Evolutionary conservation across 441 rosid genomes (phyloP), one percentile per base, ranked within the genome.

Genomic region (Erodium chrysanthum): DNA sequence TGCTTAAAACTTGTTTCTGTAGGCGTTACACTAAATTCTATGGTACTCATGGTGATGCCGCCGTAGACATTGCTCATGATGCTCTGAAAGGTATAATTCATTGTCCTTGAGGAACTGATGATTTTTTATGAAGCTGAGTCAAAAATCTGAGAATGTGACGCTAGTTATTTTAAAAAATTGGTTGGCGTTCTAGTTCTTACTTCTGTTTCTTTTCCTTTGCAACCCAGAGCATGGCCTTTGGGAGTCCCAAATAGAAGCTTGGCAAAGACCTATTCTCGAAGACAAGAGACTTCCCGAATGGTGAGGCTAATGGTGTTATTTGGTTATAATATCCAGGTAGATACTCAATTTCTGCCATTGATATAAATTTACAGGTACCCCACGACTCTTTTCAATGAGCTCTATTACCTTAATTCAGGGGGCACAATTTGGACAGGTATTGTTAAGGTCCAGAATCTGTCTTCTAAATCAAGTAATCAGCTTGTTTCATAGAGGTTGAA

Each of bases 391-490:
- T 93, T 93, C 70, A 93, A 93, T 69, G 98, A 91, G 83, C 95
- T 93, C 66, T 93, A 91, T 78, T 93, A 81, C 81, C 91, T 93
- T 33, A 93, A 86, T 74, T 75, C 98, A 0, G 97, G 97, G 31
- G 89, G 98, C n/a, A 88, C 97, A 21, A 66, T 93, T 65, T 93
- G 97, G 97, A 93, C 97, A 68, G 91, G 97, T 88, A 74, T 35
- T 29, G 25, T 23, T 68, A 68, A 7, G 56, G 14, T 66, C 69
- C 60, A 9, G 18, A 50, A 23, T 46, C 29, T 14, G 10, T 58
- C 68, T 11, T 46, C 17, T 46, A 46, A 46, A 14, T 4, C 15
- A 46, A 46, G 40, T 35, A 35, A 35, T 35, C 40, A 7, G 8
- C 18, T 48, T 48, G 18, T 48, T 48, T 4, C 2, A 7, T 14